Evolutionary conservation across 2,329 filamentous ascomycete genomes (phyloP), one percentile per base, ranked within the genome.

Genomic region (Colletotrichum sp.): DNA sequence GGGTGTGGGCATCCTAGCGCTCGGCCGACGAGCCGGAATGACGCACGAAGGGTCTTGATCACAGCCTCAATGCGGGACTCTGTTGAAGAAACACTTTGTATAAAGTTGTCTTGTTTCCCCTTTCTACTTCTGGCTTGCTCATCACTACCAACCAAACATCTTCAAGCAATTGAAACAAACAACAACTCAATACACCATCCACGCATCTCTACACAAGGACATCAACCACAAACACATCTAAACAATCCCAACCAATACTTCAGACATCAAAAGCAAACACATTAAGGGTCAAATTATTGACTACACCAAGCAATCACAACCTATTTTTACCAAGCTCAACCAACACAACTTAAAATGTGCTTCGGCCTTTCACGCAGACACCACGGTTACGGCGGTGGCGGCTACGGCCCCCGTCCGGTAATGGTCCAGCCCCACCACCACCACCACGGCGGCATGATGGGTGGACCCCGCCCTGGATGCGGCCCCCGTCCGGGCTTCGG

Each of bases 371-470:
- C 64, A 4, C 74, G 74, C 49, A 76, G 49, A 68, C 39, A 44
- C 5, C 64, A 69, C 34, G 70, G 73, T 13, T 36, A 62, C 15
- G 64, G 73, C 34, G 71, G 71, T 7, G 49, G 49, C 7, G 70
- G 64, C 8, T 68, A 64, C 18, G 73, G 73, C 3, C 70, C 73
- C 9, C 73, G 73, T 16, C 73, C 73, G 5, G 73, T 65, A 2
- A 65, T 76, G 13, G 70, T 76, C 0, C 63, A 75, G 9, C 67
- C 68, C 24, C 69, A 75, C 34, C 73, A 75, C 55, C 72, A 76
- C 26, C 73, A 76, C 8, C 73, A 76, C 70, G 73, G 73, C 15
- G 73, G 73, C 12, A 71, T 70, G 57, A 57, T 68, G 65, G 57
- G 68, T 26, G 68, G 68, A 12, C 9, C n/a, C 9, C 32, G 60